These are phyloP conservation scores for Rhizoclosmatium sp. DNA, from an alignment of 192 early-diverging fungal genomes.

Conservation along the genomic window DNA sequence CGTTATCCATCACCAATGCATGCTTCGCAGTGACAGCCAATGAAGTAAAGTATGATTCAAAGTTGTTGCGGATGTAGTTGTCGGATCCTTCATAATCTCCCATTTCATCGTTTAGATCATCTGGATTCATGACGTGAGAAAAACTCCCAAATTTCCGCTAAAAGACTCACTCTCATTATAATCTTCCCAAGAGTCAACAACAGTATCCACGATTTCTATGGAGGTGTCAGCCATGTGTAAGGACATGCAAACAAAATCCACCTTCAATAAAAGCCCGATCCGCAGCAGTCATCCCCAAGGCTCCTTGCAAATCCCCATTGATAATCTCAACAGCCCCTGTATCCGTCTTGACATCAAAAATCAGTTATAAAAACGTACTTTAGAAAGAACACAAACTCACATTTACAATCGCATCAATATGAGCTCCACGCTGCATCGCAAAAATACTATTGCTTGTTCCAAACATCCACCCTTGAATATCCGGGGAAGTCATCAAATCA, in stretches of 20 bases:
- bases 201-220: conserved; percentile 22
- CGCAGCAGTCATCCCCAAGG: neutral
- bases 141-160: neutral
- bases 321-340: conserved; percentile 31
- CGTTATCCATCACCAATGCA: neutral
- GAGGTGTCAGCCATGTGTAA: neutral
- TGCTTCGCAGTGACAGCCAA: conserved; percentile 17
- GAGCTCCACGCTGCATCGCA: conserved; percentile 22
- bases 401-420: conserved; percentile 32
- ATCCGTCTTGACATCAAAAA: conserved; percentile 19
- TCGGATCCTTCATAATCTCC: conserved; percentile 33
- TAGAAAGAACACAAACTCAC: neutral
- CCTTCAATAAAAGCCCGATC: conserved; percentile 40
- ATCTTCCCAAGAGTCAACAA: conserved; percentile 30
- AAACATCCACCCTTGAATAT: conserved; percentile 18
- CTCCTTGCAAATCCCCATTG: conserved; percentile 2
- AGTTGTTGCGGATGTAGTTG: conserved; percentile 16
- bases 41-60: conserved; percentile 20
- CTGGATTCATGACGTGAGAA: neutral
- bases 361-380: neutral
- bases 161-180: neutral
- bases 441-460: conserved; percentile 35
- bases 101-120: conserved; percentile 17
- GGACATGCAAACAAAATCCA: neutral
- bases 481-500: conserved; percentile 19